Conservation (phyloP, 1,284 basidiomycete species). For the Malassezia dermatis region DNA sequence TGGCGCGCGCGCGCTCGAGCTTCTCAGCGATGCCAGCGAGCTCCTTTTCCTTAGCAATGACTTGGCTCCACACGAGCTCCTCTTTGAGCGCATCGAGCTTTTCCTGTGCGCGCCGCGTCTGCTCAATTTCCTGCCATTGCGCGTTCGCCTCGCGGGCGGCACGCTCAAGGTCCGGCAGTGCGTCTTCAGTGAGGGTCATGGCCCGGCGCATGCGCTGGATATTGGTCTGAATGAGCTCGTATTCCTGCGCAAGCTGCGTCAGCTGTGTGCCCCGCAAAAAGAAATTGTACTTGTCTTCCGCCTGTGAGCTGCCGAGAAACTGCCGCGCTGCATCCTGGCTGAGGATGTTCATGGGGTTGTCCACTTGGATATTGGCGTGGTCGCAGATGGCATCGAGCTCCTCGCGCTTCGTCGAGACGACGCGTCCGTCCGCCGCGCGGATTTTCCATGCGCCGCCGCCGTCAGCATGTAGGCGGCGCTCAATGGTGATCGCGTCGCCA, state of each 20-base stretch:
- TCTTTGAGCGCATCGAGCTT: slow-evolving; percentile 63
- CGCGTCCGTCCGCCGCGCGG: slow-evolving; percentile 57
- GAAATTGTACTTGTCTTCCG: slow-evolving; percentile 77
- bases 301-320: slow-evolving; percentile 73
- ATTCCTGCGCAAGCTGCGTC: slow-evolving; percentile 74
- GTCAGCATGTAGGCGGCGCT: slow-evolving; percentile 66
- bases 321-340: slow-evolving; percentile 58
- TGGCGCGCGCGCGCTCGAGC: slow-evolving; percentile 22
- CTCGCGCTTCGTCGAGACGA: slow-evolving; percentile 68
- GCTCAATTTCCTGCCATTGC: slow-evolving; percentile 62
- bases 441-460: slow-evolving; percentile 74
- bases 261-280: slow-evolving; percentile 90
- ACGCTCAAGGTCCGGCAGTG: slow-evolving; percentile 62
- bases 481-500: slow-evolving; percentile 72
- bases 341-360: slow-evolving; percentile 83
- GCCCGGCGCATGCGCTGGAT: slow-evolving; percentile 30
- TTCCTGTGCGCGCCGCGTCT: slow-evolving; percentile 61
- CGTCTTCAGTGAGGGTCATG: slow-evolving; percentile 52
- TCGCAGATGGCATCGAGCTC: slow-evolving; percentile 81
- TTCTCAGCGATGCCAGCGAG: slow-evolving; percentile 20
- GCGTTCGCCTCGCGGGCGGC: slow-evolving; percentile 57
- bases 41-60: slow-evolving; percentile 58
- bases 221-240: slow-evolving; percentile 58
- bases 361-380: slow-evolving; percentile 90
- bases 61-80: slow-evolving; percentile 81